phyloP scores from a whole-genome alignment of 805 yeast genomes.

The Groenewaldozyma tartarivorans region DNA sequence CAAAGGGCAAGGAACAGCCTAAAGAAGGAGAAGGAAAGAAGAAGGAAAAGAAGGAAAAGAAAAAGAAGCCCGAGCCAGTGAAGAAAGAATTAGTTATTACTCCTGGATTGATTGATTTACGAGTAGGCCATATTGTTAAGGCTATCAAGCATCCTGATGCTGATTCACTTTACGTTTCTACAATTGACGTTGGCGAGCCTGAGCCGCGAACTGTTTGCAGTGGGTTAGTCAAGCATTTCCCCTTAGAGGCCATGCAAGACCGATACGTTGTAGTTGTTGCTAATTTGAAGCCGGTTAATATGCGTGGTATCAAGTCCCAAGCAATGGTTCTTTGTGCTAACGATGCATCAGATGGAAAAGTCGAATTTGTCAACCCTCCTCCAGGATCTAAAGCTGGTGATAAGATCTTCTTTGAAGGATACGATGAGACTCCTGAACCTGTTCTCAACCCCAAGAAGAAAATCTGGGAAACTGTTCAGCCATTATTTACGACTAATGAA shows the following conservation, averaged over 20 bases:
- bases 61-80: slow-evolving; percentile 42
- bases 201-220: slow-evolving; percentile 98
- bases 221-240: slow-evolving; percentile 82
- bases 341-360: slow-evolving; percentile 47
- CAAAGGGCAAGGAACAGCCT: slow-evolving; percentile 30
- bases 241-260: slow-evolving; percentile 92
- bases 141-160: slow-evolving; percentile 98
- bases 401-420: slow-evolving; percentile 89
- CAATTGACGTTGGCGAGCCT: slow-evolving; percentile 92
- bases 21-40: slow-evolving; percentile 23
- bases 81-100: slow-evolving; percentile 47
- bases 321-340: slow-evolving; percentile 98
- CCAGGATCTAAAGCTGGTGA: slow-evolving; percentile 91
- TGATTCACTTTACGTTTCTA: slow-evolving; percentile 90
- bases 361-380: slow-evolving; percentile 94
- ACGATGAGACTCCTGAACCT: slow-evolving; percentile 79
- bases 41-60: slow-evolving; percentile 38
- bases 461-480: slow-evolving; percentile 93
- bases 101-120: slow-evolving; percentile 82
- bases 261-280: slow-evolving; percentile 87
- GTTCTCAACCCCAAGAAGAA: slow-evolving; percentile 97
- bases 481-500: slow-evolving; percentile 74
- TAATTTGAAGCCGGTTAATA: slow-evolving; percentile 92
- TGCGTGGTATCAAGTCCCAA: slow-evolving; percentile 93
- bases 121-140: slow-evolving; percentile 95